A percentile compares a stretch with the other conserved stretches of the same genome.
Evolutionary conservation across 2,329 filamentous ascomycete genomes (phyloP).

Genomic region (Talaromyces verruculosus): DNA sequence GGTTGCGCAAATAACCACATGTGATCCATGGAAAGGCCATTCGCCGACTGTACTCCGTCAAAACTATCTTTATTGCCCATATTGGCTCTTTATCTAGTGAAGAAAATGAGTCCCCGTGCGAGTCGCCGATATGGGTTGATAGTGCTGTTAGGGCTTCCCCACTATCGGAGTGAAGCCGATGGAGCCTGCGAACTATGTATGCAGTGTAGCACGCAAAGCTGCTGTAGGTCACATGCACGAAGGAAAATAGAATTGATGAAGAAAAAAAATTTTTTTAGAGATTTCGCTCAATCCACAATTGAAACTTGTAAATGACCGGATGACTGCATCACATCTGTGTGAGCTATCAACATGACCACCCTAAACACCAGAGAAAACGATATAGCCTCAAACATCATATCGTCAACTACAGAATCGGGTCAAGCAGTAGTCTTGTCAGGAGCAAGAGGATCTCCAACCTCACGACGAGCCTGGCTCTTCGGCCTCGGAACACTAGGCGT

Average conservation of each 20-base stretch:
- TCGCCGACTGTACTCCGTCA: neutral
- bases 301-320: neutral
- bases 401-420: neutral
- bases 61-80: neutral
- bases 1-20: neutral
- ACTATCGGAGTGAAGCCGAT: neutral
- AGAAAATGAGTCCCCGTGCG: neutral
- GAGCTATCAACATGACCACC: neutral
- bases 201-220: neutral
- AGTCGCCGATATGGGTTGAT: neutral
- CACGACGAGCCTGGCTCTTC: constrained; percentile 14
- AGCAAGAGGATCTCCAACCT: constrained; percentile 1
- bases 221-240: neutral
- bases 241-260: neutral
- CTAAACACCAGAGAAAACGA: neutral
- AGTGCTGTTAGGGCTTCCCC: neutral
- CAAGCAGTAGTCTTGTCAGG: constrained; percentile 15
- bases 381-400: neutral
- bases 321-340: neutral
- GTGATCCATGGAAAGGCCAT: neutral
- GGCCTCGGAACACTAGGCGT: constrained; percentile 11
- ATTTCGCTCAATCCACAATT: neutral
- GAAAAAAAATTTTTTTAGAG: neutral
- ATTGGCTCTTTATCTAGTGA: neutral
- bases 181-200: neutral